Base-by-base conservation (phyloP, 192 early-diverging fungal genomes). In the Linnemannia exigua region DNA sequence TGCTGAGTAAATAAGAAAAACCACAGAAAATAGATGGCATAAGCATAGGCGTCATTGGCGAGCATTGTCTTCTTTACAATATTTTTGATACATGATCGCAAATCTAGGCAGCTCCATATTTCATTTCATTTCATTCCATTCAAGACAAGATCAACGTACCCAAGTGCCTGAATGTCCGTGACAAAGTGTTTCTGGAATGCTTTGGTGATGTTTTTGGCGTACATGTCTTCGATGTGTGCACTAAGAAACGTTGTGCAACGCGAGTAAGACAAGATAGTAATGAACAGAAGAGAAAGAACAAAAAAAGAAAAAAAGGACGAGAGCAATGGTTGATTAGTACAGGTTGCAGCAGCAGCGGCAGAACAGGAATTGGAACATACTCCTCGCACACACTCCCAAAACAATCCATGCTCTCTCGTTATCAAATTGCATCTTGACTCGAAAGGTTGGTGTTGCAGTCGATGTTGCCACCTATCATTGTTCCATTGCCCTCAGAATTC, bases 161-260 rank as follows among this genome's bases (percentile, higher is more conserved):
- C 90, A 38, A 91, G 79, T 51, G 89, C 79, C 41, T 82, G 72
- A 28, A 81, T 77, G 50, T 91, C 89, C 37, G 87, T 72, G 19
- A 91, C 80, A 79, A 88, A 88, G 36, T 82, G 61, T 50, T 88
- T 89, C 69, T 88, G 89, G 46, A 87, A 88, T 47, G 89, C 84
- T 72, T 89, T 91, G 19, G 77, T 78, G 33, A 91, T 83, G 52
- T 41, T 87, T 79, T 89, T 91, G 36, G 90, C 90, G 76, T 91
- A 91, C 54, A 72, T 70, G 51, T 91, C 90, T 70, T 91, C 90
- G 48, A 91, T 87, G 54, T 78, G 72, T n/a, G 90, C 90, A 71
- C 90, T 91, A 82, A 1, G 36, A 41, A 25, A 66, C 46, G 16
- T 47, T 77, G n/a, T 51, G 22, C n/a, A 41, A 75, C 36, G 36